Evolutionary conservation across 768 basidiomycete genomes (phyloP).

Genomic region (Chalciporus pseudorubinellus): DNA sequence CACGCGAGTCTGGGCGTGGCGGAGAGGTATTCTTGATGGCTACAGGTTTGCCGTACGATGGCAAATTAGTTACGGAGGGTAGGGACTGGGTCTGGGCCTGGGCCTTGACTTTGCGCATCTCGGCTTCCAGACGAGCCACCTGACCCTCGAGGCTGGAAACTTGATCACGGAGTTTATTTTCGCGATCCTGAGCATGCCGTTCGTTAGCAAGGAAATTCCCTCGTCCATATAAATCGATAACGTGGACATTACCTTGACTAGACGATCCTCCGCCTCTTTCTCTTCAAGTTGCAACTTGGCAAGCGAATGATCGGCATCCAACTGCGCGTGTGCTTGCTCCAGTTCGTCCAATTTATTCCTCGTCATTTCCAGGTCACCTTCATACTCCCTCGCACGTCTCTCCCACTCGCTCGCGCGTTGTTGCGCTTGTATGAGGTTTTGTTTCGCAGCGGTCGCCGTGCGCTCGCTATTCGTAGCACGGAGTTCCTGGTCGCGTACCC

Average conservation of each 20-base stretch:
- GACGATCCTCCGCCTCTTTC: constrained; percentile 65
- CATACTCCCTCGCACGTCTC: constrained; percentile 67
- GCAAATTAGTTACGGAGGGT: constrained; percentile 29
- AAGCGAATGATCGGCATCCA: constrained; percentile 70
- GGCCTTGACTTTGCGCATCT: constrained; percentile 49
- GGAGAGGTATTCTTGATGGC: constrained; percentile 38
- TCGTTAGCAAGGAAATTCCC: constrained; percentile 3
- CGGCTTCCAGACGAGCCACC: constrained; percentile 53
- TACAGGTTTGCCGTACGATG: constrained; percentile 41
- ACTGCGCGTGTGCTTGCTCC: constrained; percentile 60
- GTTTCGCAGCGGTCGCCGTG: constrained; percentile 51
- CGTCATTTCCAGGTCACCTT: constrained; percentile 58
- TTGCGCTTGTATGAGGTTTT: constrained; percentile 68
- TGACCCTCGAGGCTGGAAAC: constrained; percentile 61
- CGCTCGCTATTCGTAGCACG: constrained; percentile 62
- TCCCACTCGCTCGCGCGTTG: constrained; percentile 84
- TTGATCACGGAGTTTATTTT: constrained; percentile 66
- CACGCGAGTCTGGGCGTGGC: constrained; percentile 71
- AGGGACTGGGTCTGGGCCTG: constrained; percentile 16
- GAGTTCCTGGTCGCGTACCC: constrained; percentile 67
- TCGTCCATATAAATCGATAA: background rate
- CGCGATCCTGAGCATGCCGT: constrained; percentile 63
- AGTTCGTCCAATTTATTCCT: constrained; percentile 62
- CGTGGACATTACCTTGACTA: constrained; percentile 51
- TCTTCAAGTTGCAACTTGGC: constrained; percentile 74